Base-by-base conservation (phyloP, 1,139 yeast genomes). In the Debaryomyces coudertii region DNA sequence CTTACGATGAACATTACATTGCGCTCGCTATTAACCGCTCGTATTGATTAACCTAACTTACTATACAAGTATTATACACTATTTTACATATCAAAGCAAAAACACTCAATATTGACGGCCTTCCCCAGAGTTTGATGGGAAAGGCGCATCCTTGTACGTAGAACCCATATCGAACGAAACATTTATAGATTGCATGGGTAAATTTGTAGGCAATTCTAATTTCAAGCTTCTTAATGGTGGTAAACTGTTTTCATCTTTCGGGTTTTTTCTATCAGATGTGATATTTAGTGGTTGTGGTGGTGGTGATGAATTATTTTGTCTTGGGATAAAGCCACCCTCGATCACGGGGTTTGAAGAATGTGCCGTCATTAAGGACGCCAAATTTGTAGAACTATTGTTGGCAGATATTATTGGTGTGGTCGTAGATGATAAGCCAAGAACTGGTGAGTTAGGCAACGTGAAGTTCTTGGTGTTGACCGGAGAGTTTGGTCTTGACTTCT, bases 401-500 rank as follows among this genome's bases (percentile, higher is more conserved):
- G 79, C 77, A 2, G 78, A 73, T 35, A 74, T 61, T 27, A 73
- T 62, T 0, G 80, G 80, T 5, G 80, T 75, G 34, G 67, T 73
- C 23, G 65, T 63, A n/a, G 71, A 58, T 14, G 76, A 69, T 23
- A 73, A 58, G 0, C 78, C 79, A 47, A 72, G 52, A 5, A 80
- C 71, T 3, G 90, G 89, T 0, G 88, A 85, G 35, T 85, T 80
- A 14, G 86, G 81, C 27, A 75, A 56, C 1, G 83, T 77, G 42
- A 90, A 92, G 23, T 53, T 56, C 38, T 56, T 60, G 11, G 50
- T 33, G 12, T 52, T 48, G 27, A 54, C 61, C 4, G 72, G 70
- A n/a, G 92, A 84, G 61, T 82, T 86, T 34, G 95, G 95, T 52
- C 95, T 71, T 40, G 93, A 84, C 56, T 79, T 81, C 59, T 86